phyloP scores from a whole-genome alignment of 768 basidiomycete genomes.

The Auricularia auricula-judae region DNA sequence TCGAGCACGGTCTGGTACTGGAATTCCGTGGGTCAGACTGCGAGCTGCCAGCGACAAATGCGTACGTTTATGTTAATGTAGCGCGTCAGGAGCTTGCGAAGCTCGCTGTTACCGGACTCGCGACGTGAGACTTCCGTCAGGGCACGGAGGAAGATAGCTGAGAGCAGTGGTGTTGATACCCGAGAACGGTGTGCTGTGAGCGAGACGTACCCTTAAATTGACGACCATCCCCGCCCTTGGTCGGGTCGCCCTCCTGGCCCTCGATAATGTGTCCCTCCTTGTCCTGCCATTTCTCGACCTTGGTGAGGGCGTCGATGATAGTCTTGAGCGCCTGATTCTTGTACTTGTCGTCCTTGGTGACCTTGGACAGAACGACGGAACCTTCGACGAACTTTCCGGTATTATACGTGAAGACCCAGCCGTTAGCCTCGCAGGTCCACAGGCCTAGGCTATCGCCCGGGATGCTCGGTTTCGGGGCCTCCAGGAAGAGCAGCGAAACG shows the following conservation, averaged over 20 bases:
- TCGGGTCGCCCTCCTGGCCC: constrained; percentile 15
- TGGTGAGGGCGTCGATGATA: constrained; percentile 30
- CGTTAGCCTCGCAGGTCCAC: constrained; percentile 33
- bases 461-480: constrained; percentile 21
- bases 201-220: neutral
- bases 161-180: neutral
- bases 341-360: constrained; percentile 35
- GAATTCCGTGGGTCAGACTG: neutral
- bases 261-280: constrained; percentile 42
- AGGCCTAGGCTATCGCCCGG: constrained; percentile 37
- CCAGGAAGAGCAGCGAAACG: constrained; percentile 29
- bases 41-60: neutral
- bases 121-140: neutral
- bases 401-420: constrained; percentile 45
- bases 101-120: neutral
- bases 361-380: constrained; percentile 30
- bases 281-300: constrained; percentile 32
- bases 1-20: neutral
- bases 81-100: neutral
- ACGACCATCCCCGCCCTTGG: neutral
- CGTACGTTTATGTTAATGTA: neutral
- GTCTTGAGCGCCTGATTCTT: constrained; percentile 25
- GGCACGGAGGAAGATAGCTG: neutral
- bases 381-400: constrained; percentile 45
- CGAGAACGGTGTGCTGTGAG: too few relatives aligned